These are phyloP conservation scores for Phyllosticta citriasiana DNA, from an alignment of 2,329 filamentous ascomycete species.

Conservation along the genomic window DNA sequence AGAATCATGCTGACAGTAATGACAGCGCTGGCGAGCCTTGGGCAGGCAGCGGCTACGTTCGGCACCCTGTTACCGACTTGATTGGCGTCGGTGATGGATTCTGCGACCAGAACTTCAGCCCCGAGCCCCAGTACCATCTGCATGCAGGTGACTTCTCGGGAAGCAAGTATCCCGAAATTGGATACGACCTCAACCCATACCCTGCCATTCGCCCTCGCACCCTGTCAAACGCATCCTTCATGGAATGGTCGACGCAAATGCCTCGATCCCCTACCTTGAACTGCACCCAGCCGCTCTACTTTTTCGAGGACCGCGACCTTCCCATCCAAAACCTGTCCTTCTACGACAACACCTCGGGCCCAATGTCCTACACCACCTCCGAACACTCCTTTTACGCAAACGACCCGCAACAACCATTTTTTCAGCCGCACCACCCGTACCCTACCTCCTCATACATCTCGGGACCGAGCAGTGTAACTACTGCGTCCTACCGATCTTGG, in stretches of 20 bases:
- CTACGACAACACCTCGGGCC: conserved; percentile 7
- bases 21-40: background rate
- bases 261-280: conserved; percentile 23
- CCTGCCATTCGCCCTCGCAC: conserved; percentile 22
- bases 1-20: background rate
- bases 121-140: conserved; percentile 15
- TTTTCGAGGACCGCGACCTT: conserved; percentile 6
- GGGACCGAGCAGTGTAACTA: conserved; percentile 1
- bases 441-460: conserved; percentile 7
- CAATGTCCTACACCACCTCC: conserved; percentile 8
- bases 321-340: background rate
- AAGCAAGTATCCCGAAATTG: conserved; percentile 9
- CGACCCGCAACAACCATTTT: background rate
- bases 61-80: background rate
- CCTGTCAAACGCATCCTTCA: conserved; percentile 27
- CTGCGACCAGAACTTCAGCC: background rate
- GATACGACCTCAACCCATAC: conserved; percentile 9
- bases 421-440: conserved; percentile 4
- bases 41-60: background rate
- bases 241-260: conserved; percentile 15
- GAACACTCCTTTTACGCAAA: conserved; percentile 9
- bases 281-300: conserved; percentile 16
- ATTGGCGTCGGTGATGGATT: background rate
- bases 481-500: conserved; percentile 20
- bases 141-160: conserved; percentile 21